Conservation (phyloP, 2,329 filamentous ascomycete genomes). For the Aspergillus neoniger region DNA sequence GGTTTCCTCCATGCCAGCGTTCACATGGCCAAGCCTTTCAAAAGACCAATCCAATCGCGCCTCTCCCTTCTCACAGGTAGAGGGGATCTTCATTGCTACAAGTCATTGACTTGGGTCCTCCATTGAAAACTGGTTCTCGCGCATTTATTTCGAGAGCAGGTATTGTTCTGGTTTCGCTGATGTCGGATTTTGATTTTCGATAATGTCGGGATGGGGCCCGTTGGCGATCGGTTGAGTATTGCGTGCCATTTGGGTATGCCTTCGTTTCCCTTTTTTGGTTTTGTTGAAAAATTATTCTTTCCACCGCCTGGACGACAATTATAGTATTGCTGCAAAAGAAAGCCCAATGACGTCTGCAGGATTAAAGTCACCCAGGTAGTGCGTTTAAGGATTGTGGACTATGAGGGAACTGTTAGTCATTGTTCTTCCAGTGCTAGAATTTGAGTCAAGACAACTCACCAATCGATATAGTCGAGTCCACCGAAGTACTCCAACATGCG, state of each 20-base stretch:
- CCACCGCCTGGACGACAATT: slow-evolving; percentile 7
- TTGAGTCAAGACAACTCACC: slow-evolving; percentile 31
- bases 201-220: slow-evolving; percentile 8
- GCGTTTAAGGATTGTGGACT: slow-evolving; percentile 22
- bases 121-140: slow-evolving; percentile 33
- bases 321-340: slow-evolving; percentile 4
- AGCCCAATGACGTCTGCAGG: neutral
- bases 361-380: slow-evolving; percentile 29
- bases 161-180: slow-evolving; percentile 16
- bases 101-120: slow-evolving; percentile 39
- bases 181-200: slow-evolving; percentile 4
- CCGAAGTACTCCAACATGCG: slow-evolving; percentile 54
- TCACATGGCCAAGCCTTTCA: slow-evolving; percentile 35
- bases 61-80: slow-evolving; percentile 1
- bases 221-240: slow-evolving; percentile 10
- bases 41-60: slow-evolving; percentile 43
- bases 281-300: slow-evolving; percentile 1
- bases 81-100: slow-evolving; percentile 45
- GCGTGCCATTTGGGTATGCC: slow-evolving; percentile 6
- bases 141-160: slow-evolving; percentile 12
- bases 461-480: slow-evolving; percentile 51
- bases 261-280: slow-evolving; percentile 8
- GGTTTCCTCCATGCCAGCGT: slow-evolving; percentile 27
- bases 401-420: neutral
- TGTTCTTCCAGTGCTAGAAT: neutral